Evolutionary conservation across 768 basidiomycete species (phyloP), one percentile per base, ranked within the genome.

Genomic region (Mrakia gelida): DNA sequence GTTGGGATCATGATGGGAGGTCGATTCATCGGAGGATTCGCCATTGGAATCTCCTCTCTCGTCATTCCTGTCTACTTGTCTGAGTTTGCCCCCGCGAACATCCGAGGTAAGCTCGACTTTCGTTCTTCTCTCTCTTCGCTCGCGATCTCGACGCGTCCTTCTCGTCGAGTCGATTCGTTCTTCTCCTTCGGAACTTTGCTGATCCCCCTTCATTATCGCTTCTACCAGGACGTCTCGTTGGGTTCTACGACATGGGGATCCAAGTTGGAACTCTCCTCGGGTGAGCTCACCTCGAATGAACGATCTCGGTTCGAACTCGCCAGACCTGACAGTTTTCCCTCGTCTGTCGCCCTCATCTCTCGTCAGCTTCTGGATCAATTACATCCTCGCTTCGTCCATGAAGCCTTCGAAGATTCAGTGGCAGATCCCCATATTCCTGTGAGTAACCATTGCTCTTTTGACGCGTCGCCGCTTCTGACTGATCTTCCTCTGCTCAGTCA

Each of bases 191-290:
- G 2, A 16, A 52, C 15, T 9, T 52, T 21, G 18, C 18, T 52
- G 49, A 16, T 52, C 16, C 9, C 49, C 49, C 2, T 2, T 52
- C 49, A 0, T 21, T 21, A 16, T 21, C 49, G 2, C 18, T 52
- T 21, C 49, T 52, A 13, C 45, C 18, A n/a, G 88, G 88, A 38
- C 84, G 86, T 52, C 82, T 88, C 30, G 86, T 87, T 71, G 88
- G 88, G 26, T 80, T 87, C 71, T 88, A 86, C 81, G 88, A 89
- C 75, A 80, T 87, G n/a, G 85, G 85, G 52, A 87, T 86, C 84
- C 88, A 88, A 81, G 82, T 86, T 61, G 88, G 88, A 52, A 86
- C 85, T n/a, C 83, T 88, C 49, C 18, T 52, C 1, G 49, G 49
- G 49, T 52, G 49, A 52, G 49, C 18, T 52, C 16, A 45, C 11